phyloP scores from a whole-genome alignment of 257 asterid genomes.

The Mentha longifolia region DNA sequence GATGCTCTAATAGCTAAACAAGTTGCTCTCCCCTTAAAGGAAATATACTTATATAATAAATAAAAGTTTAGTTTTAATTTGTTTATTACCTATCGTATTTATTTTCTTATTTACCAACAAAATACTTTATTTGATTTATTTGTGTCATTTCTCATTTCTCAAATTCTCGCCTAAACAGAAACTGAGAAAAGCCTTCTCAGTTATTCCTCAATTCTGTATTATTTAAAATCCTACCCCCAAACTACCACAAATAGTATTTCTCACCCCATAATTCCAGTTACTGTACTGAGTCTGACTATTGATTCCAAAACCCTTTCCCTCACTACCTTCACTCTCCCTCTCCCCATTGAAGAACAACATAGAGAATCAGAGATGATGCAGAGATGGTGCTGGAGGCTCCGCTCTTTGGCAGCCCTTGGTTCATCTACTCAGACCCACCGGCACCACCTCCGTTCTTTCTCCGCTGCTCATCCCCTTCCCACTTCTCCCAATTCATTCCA shows the following conservation, averaged over 20 bases:
- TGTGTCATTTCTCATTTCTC: no score
- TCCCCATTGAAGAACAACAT: background rate
- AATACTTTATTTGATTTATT: no score
- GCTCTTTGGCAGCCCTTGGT: conserved; percentile 33
- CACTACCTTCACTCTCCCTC: background rate
- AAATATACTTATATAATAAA: no score
- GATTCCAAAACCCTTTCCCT: conserved; percentile 15
- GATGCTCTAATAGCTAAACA: no score
- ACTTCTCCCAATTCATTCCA: conserved; percentile 43
- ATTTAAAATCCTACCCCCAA: conserved; percentile 17
- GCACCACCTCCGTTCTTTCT: conserved; percentile 16
- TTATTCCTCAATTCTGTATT: background rate
- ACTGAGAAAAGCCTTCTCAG: no score
- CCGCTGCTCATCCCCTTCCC: conserved; percentile 45
- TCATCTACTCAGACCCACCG: conserved; percentile 31
- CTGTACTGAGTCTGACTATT: background rate
- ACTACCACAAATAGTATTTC: background rate
- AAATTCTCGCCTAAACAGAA: no score
- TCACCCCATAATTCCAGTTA: conserved; percentile 8
- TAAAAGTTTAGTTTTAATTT: no score
- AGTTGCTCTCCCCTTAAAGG: no score
- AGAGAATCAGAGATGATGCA: conserved; percentile 32
- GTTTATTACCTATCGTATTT: no score
- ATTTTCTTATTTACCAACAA: no score
- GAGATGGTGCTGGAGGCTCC: conserved; percentile 47